These are phyloP conservation scores for Straminergon stramineum DNA, from an alignment of 225 moss, liverwort and hornwort species.

Conservation along the genomic window DNA sequence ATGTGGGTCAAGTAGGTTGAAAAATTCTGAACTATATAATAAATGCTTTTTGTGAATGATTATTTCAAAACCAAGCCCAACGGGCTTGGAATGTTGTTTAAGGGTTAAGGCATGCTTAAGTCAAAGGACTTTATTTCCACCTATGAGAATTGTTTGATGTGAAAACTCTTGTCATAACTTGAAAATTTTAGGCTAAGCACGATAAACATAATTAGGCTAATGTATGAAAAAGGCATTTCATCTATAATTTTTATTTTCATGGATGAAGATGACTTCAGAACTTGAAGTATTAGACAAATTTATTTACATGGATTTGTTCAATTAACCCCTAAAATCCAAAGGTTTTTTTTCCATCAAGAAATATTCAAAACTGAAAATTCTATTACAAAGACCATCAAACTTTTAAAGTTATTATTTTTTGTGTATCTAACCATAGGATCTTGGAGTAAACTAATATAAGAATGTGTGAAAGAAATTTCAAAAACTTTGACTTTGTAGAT, in stretches of 20 bases:
- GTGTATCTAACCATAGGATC: no score
- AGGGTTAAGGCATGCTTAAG: no score
- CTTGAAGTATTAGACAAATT: background rate
- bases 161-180: background rate
- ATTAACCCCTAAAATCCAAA: no score
- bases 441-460: no score
- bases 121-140: background rate
- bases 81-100: background rate
- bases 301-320: background rate
- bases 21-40: background rate
- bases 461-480: no score
- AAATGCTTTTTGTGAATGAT: accelerated
- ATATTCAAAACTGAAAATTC: no score
- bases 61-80: accelerated
- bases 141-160: background rate
- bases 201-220: background rate
- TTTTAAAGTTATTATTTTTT: no score
- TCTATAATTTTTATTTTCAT: background rate
- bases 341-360: no score
- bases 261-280: background rate
- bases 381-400: no score
- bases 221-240: no score
- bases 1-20: accelerated
- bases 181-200: no score
- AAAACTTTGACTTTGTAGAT: no score